Percentiles rank a stretch among this genome's conserved stretches.
These are phyloP conservation scores for Clarireedia hainanense DNA, from an alignment of 2,329 filamentous ascomycete genomes.

Conservation along the genomic window DNA sequence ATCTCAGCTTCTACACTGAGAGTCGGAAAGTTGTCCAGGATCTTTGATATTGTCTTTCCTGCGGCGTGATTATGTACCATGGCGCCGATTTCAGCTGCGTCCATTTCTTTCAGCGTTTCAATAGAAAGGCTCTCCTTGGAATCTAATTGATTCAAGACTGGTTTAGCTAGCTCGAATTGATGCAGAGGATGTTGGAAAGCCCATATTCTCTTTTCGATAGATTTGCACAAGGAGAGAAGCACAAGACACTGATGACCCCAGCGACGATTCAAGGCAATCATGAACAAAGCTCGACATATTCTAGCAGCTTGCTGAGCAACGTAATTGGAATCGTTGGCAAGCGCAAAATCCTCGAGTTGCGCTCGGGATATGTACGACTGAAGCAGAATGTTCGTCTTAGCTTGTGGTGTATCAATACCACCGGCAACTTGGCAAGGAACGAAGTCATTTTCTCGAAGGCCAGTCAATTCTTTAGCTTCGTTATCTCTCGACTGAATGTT, in stretches of 20 bases:
- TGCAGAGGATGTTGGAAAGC: slow-evolving; percentile 89
- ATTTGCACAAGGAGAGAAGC: slow-evolving; percentile 85
- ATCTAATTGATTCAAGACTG: slow-evolving; percentile 78
- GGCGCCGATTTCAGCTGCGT: slow-evolving; percentile 77
- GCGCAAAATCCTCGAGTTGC: slow-evolving; percentile 84
- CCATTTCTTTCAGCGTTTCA: slow-evolving; percentile 87
- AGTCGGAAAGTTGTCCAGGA: slow-evolving; percentile 88
- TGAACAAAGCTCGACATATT: slow-evolving; percentile 91
- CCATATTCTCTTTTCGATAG: slow-evolving; percentile 95
- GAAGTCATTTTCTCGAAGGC: slow-evolving; percentile 53
- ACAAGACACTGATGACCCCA: slow-evolving; percentile 97
- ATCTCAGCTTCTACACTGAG: slow-evolving; percentile 88
- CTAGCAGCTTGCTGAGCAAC: slow-evolving; percentile 92
- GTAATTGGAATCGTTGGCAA: slow-evolving; percentile 87
- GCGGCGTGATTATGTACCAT: slow-evolving; percentile 87
- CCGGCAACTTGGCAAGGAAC: slow-evolving; percentile 74
- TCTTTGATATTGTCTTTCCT: slow-evolving; percentile 70
- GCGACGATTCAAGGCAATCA: slow-evolving; percentile 89
- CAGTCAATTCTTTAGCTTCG: slow-evolving; percentile 78
- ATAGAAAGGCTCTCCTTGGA: slow-evolving; percentile 71
- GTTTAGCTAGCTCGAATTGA: slow-evolving; percentile 84
- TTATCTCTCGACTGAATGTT: slow-evolving; percentile 89
- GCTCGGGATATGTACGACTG: slow-evolving; percentile 89
- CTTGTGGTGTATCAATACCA: slow-evolving; percentile 61
- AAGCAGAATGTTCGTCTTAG: slow-evolving; percentile 91